Base-by-base conservation (phyloP, 495 filamentous ascomycete species). In the Daldinia caldariorum region DNA sequence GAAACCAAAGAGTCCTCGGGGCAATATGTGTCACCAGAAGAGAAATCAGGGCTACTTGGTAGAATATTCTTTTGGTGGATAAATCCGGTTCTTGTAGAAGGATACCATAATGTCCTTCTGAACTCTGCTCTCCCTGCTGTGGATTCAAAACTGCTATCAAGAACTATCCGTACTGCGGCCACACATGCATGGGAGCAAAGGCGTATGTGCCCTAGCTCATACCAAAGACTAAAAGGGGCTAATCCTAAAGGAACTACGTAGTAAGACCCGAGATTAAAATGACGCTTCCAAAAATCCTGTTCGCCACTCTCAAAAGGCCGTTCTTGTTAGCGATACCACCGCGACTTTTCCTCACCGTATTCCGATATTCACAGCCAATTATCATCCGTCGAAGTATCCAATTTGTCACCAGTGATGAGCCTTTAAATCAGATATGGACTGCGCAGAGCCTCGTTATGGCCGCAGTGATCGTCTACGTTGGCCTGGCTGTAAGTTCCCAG, bases 311-410 rank as follows among this genome's bases (percentile, higher is more conserved):
- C 49, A 83, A 79, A 61, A 78, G 73, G 72, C 82, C 81, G 8
- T 78, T 91, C 8, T 63, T 85, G 2, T 66, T 82, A 3, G 83
- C 79, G 2, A 75, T 89, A 41, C 75, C 83, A 2, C 85, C 89
- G 0, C 80, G 89, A 41, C 72, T 86, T 0, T 85, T 82, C 34
- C 77, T 90, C 0, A 86, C 86, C 9, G 77, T 80, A 0, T 89
- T 92, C 70, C 87, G 83, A 39, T 87, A 89, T 58, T 84, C 82
- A 12, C 89, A 91, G 66, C 88, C 89, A 10, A 73, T 88, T 37
- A 78, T 92, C 2, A 85, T 92, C 12, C 81, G 85, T 31, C 76
- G 83, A 14, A 79, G 85, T 0, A 83, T 92, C 13, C 69, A 69
- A 14, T 88, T 83, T 55, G 83, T 85, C 9, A 72, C 78, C 29